Conservation (phyloP, 2,329 filamentous ascomycete genomes). For the Epichloe coenophiala region DNA sequence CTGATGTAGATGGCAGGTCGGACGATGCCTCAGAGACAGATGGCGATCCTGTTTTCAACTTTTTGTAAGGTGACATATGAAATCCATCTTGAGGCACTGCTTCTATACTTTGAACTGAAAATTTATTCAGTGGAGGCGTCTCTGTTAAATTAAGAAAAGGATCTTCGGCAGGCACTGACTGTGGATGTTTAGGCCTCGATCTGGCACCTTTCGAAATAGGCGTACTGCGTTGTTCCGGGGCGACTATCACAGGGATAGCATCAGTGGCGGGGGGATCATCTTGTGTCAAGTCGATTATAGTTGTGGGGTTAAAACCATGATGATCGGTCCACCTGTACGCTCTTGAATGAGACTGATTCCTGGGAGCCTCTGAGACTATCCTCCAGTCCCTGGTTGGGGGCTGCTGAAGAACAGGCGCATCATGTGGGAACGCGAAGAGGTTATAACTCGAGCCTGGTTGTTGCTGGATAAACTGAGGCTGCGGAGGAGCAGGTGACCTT, state of each 20-base stretch:
- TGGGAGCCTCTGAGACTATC: neutral
- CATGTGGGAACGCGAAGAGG: neutral
- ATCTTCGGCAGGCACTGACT: neutral
- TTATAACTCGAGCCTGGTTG: neutral
- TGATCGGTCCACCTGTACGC: neutral
- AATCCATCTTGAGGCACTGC: neutral
- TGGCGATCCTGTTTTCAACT: neutral
- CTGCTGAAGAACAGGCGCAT: neutral
- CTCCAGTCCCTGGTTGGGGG: neutral
- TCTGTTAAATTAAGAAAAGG: neutral
- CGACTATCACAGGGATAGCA: neutral
- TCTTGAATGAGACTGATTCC: neutral
- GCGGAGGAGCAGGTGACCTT: neutral
- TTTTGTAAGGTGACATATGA: neutral
- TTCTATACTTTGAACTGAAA: neutral
- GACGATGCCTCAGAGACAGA: neutral
- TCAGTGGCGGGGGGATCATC: neutral
- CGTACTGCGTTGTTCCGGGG: neutral
- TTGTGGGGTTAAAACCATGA: neutral
- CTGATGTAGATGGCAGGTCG: neutral
- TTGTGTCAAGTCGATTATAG: slow-evolving; percentile 1
- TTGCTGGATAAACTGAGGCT: neutral
- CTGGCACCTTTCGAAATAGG: neutral
- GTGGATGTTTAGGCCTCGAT: neutral
- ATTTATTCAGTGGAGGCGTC: neutral